Conservation (phyloP, 2,329 filamentous ascomycete genomes). For the Colletotrichum tropicale region DNA sequence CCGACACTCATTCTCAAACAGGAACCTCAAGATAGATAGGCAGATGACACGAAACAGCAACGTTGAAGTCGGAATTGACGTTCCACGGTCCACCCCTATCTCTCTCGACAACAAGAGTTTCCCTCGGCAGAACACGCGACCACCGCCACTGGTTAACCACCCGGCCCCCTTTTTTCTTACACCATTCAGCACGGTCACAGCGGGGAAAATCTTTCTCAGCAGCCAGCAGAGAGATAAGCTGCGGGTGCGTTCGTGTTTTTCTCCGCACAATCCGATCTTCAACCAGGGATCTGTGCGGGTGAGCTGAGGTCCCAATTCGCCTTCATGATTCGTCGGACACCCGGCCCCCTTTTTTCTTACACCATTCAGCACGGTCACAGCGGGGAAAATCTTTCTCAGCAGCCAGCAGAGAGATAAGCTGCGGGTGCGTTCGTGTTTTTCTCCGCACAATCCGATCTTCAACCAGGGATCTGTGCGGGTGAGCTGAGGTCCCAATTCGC, state of each 20-base stretch:
- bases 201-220: background rate
- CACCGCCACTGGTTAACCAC: background rate
- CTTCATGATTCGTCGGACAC: background rate
- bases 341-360: too few relatives aligned
- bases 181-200: background rate
- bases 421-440: background rate
- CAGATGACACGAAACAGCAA: background rate
- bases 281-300: background rate
- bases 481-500: background rate
- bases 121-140: background rate
- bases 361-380: conserved; percentile 1
- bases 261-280: conserved; percentile 5
- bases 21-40: background rate
- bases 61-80: background rate
- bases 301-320: background rate
- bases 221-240: background rate
- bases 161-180: background rate
- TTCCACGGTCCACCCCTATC: background rate
- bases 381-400: background rate
- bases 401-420: background rate
- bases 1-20: background rate
- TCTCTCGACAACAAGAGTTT: background rate
- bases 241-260: background rate
- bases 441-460: conserved; percentile 5
- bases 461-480: background rate